These are phyloP conservation scores for Epichloe festucae DNA, from an alignment of 2,329 filamentous ascomycete genomes.

Conservation along the genomic window DNA sequence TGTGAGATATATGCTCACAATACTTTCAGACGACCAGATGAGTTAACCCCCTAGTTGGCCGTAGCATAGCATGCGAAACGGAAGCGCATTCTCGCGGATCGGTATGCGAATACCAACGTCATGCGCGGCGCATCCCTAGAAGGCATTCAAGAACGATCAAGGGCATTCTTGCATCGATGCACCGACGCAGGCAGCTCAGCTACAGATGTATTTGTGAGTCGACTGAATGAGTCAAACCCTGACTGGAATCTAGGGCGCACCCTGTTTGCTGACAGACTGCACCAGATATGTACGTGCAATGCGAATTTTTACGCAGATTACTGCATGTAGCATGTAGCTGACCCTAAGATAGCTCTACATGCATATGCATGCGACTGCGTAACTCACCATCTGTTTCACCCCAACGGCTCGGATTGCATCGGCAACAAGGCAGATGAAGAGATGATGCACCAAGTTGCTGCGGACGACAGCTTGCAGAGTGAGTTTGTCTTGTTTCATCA, in stretches of 20 bases:
- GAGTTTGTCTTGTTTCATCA: background rate
- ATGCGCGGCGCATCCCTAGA: conserved; percentile 40
- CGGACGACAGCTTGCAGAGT: conserved; percentile 56
- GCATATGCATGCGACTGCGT: conserved; percentile 58
- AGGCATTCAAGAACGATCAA: conserved; percentile 45
- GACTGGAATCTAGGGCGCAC: background rate
- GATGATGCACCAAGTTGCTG: conserved; percentile 56
- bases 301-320: background rate
- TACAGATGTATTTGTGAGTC: conserved; percentile 46
- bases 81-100: conserved; percentile 50
- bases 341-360: conserved; percentile 31
- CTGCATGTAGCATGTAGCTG: background rate
- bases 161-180: conserved; percentile 41
- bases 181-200: conserved; percentile 18
- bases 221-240: background rate
- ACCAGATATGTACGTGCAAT: conserved; percentile 4
- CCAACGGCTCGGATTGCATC: conserved; percentile 49
- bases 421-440: conserved; percentile 40
- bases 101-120: conserved; percentile 57
- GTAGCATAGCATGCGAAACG: conserved; percentile 54
- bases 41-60: background rate
- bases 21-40: background rate
- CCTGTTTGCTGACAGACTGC: background rate
- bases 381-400: conserved; percentile 57
- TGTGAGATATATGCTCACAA: conserved; percentile 20